Conservation (phyloP, 2,329 filamentous ascomycete species). For the Aspergillus piperis region DNA sequence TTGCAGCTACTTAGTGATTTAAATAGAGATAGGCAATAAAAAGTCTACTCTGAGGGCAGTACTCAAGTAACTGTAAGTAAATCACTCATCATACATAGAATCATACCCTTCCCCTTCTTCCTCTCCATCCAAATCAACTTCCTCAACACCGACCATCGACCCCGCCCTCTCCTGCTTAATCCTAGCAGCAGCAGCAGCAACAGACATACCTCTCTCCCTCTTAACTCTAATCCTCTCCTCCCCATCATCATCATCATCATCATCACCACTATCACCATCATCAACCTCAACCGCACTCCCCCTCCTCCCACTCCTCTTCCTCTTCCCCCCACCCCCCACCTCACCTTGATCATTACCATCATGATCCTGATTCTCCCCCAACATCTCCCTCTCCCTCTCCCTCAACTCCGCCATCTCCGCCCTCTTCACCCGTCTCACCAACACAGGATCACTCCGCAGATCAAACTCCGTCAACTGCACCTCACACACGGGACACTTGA, state of each 20-base stretch:
- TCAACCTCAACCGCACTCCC: not conserved
- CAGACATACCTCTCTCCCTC: not conserved
- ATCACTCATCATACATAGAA: not conserved
- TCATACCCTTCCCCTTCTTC: not conserved
- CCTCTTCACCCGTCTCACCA: conserved; percentile 42
- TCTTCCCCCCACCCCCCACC: not conserved
- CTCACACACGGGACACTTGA: conserved; percentile 48
- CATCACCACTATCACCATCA: not conserved
- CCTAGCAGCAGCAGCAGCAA: not conserved
- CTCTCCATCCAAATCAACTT: not conserved
- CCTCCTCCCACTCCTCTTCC: not conserved
- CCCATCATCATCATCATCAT: not conserved
- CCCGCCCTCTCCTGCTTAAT: not conserved
- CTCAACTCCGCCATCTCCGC: conserved; percentile 25
- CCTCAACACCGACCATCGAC: not conserved
- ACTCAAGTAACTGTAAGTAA: too few species aligned
- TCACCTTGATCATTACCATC: conserved; percentile 7
- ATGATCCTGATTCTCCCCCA: not conserved
- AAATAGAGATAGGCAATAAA: not conserved
- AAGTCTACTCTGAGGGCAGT: too few species aligned
- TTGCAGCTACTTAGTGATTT: not conserved
- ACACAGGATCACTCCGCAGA: conserved; percentile 42
- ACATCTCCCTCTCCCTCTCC: not conserved
- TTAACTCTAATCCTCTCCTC: not conserved
- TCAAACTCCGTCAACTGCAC: conserved; percentile 39